Conservation (phyloP, 345 rosid genomes). For the Noccaea caerulescens region DNA sequence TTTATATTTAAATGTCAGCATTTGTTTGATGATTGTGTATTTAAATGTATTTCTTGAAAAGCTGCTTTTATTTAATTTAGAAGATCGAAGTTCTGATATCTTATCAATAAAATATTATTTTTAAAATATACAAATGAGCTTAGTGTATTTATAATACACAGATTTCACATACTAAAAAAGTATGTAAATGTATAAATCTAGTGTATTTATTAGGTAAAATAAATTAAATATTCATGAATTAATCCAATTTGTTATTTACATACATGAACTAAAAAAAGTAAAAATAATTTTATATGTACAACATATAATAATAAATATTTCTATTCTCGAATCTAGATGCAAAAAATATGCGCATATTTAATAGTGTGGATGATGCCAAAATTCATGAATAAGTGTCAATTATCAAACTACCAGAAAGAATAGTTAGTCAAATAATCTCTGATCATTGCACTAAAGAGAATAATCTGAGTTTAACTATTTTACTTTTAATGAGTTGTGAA, state of each 20-base stretch:
- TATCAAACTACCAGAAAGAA: background rate
- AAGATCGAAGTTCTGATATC: background rate
- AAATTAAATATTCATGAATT: background rate
- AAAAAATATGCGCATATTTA: background rate
- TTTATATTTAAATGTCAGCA: no score
- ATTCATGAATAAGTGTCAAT: background rate
- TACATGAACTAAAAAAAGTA: background rate
- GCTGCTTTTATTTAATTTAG: background rate
- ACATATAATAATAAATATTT: background rate
- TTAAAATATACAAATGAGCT: no score
- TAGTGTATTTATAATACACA: background rate
- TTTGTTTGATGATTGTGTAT: no score
- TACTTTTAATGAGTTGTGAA: background rate
- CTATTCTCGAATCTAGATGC: background rate
- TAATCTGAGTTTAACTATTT: background rate
- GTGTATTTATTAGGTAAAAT: background rate
- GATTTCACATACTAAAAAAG: background rate
- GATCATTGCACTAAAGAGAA: constrained; percentile 3
- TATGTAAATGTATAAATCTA: background rate
- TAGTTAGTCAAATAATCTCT: background rate
- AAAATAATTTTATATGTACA: background rate
- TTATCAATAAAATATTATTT: background rate
- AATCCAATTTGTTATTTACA: background rate
- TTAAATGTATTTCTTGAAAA: background rate
- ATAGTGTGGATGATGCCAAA: no score